Evolutionary conservation across 805 yeast species (phyloP).

Genomic region (Spathaspora hagerdaliae): DNA sequence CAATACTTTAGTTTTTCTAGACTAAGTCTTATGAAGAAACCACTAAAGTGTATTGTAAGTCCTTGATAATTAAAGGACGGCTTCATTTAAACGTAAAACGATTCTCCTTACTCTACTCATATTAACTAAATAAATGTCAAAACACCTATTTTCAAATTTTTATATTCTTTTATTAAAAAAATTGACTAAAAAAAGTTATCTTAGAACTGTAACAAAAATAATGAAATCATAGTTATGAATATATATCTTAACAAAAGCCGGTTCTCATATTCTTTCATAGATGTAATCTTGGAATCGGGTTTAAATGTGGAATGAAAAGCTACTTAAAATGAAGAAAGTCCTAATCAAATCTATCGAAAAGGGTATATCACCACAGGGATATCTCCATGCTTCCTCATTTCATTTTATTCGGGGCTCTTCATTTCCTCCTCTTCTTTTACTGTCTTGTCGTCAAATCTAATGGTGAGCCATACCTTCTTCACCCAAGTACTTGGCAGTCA

Average conservation of each 20-base stretch:
- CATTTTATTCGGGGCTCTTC: neutral
- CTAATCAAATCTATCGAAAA: too few species aligned
- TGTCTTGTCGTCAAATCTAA: constrained; percentile 8
- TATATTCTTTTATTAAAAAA: neutral
- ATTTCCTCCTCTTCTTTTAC: neutral
- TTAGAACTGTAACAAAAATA: neutral
- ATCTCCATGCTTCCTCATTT: neutral
- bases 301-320: neutral
- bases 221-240: neutral
- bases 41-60: too few species aligned
- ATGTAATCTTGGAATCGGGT: neutral
- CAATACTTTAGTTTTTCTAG: too few species aligned
- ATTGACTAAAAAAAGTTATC: neutral
- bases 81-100: too few species aligned
- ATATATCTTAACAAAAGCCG: neutral
- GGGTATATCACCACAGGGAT: too few species aligned
- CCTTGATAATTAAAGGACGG: too few species aligned
- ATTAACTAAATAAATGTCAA: too few species aligned
- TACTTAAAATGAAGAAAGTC: too few species aligned
- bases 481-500: constrained; percentile 84
- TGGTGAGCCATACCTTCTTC: constrained; percentile 64
- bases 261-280: neutral
- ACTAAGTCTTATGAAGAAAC: too few species aligned
- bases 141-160: neutral
- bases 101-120: too few species aligned